Percentiles rank a stretch among this genome's conserved stretches.
Conservation (phyloP, 805 yeast species). For the Candida endomychidarum region DNA sequence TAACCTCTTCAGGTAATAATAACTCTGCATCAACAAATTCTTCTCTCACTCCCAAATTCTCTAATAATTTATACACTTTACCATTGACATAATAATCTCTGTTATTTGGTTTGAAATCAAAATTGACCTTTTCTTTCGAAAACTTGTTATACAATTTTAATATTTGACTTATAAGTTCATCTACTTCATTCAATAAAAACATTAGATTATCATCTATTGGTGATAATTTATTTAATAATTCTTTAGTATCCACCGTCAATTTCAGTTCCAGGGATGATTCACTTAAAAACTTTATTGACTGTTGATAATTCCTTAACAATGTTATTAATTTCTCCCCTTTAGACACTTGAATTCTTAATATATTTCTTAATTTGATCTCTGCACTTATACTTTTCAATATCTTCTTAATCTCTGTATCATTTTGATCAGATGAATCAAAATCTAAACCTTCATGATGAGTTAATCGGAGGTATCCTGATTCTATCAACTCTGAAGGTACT, state of each 20-base stretch:
- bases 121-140: conserved; percentile 24
- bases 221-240: conserved; percentile 33
- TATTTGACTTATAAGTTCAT: conserved; percentile 33
- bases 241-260: conserved; percentile 20
- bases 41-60: conserved; percentile 21
- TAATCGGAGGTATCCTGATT: conserved; percentile 64
- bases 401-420: conserved; percentile 30
- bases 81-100: conserved; percentile 43
- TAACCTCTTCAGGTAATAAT: neutral
- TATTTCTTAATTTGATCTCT: conserved; percentile 45
- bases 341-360: conserved; percentile 38
- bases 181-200: conserved; percentile 45
- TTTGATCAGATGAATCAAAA: conserved; percentile 12
- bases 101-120: conserved; percentile 26
- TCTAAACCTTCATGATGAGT: conserved; percentile 64
- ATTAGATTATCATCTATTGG: conserved; percentile 50
- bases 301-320: conserved; percentile 31
- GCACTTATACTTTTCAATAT: conserved; percentile 39
- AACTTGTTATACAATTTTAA: conserved; percentile 27
- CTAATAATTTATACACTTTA: conserved; percentile 35
- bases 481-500: conserved; percentile 64
- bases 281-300: conserved; percentile 29
- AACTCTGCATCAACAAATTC: conserved; percentile 8
- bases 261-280: conserved; percentile 12
- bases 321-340: conserved; percentile 38